These are phyloP conservation scores for Neurospora sp. DNA, from an alignment of 495 filamentous ascomycete species.

Conservation along the genomic window DNA sequence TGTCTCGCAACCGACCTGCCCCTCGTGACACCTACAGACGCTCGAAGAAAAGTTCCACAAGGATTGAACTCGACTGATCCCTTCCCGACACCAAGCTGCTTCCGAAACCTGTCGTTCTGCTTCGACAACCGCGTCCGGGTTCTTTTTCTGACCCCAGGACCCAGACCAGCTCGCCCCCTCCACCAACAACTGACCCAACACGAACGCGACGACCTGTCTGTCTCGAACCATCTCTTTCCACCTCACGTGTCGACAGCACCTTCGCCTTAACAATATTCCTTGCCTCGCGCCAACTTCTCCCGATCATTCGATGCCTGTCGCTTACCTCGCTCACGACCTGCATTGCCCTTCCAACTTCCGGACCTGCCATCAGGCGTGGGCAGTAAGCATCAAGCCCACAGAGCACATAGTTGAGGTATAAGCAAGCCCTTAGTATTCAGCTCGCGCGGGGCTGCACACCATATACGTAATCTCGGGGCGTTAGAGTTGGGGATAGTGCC, in stretches of 20 bases:
- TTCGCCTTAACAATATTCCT: background rate
- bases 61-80: background rate
- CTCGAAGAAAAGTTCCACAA: background rate
- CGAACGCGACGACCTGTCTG: background rate
- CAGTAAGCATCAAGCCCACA: too few relatives aligned
- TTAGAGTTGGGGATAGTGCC: background rate
- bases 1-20: background rate
- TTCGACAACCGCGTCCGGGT: background rate
- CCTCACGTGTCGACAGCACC: background rate
- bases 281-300: background rate
- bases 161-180: background rate
- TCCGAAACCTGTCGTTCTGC: background rate
- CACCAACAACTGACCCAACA: background rate
- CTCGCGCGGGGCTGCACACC: background rate
- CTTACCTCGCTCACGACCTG: background rate
- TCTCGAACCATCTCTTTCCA: background rate
- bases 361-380: too few relatives aligned
- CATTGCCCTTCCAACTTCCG: background rate
- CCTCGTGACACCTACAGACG: background rate
- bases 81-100: background rate
- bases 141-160: background rate
- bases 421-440: background rate
- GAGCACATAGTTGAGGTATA: too few relatives aligned
- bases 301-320: background rate
- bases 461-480: background rate